Evolutionary conservation across 257 asterid genomes (phyloP).

Genomic region (Scutellaria galericulata): DNA sequence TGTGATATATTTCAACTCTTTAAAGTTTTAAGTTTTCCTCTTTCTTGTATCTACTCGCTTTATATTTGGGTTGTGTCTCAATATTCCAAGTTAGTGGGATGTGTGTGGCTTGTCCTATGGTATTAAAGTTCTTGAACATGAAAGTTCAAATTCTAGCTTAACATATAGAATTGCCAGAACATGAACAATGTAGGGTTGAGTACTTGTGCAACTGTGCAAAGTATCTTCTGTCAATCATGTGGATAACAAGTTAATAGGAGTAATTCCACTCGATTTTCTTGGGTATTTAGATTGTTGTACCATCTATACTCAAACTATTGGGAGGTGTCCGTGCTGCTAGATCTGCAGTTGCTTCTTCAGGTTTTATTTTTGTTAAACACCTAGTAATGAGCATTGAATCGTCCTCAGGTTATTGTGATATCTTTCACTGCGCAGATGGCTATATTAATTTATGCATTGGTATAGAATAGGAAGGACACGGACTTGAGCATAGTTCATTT

Average conservation of each 20-base stretch:
- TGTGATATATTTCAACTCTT: slow-evolving; percentile 3
- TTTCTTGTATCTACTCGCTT: background rate
- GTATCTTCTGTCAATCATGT: background rate
- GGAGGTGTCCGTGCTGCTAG: background rate
- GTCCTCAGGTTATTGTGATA: background rate
- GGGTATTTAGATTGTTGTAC: background rate
- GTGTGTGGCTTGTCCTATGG: background rate
- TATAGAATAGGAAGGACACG: background rate
- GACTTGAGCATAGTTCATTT: background rate
- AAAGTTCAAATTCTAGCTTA: slow-evolving; percentile 16
- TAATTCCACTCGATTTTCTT: slow-evolving; percentile 19
- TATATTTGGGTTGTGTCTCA: background rate
- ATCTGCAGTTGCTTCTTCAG: background rate
- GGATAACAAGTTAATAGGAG: background rate
- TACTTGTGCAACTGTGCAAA: background rate
- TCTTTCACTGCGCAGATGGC: background rate
- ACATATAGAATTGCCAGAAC: slow-evolving; percentile 5
- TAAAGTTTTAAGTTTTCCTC: slow-evolving; percentile 1
- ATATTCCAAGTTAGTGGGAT: background rate
- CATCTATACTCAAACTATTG: slow-evolving; percentile 13
- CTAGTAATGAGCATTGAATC: background rate
- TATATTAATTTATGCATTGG: background rate
- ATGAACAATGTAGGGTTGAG: background rate
- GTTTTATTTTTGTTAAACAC: background rate
- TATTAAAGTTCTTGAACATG: background rate